Base-by-base conservation (phyloP, 495 filamentous ascomycete genomes). In the Neurospora intermedia region DNA sequence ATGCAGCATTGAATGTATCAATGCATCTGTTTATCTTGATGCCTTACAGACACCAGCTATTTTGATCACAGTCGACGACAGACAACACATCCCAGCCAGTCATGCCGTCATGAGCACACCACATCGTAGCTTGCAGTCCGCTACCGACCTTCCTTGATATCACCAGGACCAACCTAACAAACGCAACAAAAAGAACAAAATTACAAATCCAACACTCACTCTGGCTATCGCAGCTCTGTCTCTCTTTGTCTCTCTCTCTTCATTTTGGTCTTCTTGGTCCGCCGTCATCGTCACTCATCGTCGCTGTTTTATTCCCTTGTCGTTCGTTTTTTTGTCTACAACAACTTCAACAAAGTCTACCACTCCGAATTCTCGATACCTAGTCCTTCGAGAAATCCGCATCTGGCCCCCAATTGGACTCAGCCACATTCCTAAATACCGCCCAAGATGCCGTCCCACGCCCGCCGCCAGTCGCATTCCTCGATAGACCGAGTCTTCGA, bases 401-500 rank as follows among this genome's bases (percentile, higher is more conserved):
- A 48, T 48, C n/a, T 48, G 18, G 45, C n/a, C 45, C 45, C n/a
- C 45, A 48, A 48, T 48, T 20, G n/a, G n/a, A 48, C 9, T 15
- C 23, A 59, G 48, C 20, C 16, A 73, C 39, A 42, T 66, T n/a
- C 11, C 15, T 42, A 69, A 72, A 20, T 48, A 45, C 46, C 69
- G 54, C 35, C 72, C 73, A 76, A 73, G 15, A 82, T 82, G 81
- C 72, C 81, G 27, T 75, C 75, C 75, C 77, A 77, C 62, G 74
- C 79, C 59, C 81, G 79, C 70, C 76, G 76, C 62, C 78, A 80
- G 54, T 77, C 77, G 69, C 75, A 77, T 27, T 83, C 81, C 46
- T 83, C 81, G 15, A 75, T 83, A 75, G 81, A 83, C 79, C 80
- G 79, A 20, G 80, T 82, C 74, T 74, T 83, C 40, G 80, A 80